Evolutionary conservation across 768 basidiomycete species (phyloP), one percentile per base, ranked within the genome.

Genomic region (Neoboletus brunneissimus): DNA sequence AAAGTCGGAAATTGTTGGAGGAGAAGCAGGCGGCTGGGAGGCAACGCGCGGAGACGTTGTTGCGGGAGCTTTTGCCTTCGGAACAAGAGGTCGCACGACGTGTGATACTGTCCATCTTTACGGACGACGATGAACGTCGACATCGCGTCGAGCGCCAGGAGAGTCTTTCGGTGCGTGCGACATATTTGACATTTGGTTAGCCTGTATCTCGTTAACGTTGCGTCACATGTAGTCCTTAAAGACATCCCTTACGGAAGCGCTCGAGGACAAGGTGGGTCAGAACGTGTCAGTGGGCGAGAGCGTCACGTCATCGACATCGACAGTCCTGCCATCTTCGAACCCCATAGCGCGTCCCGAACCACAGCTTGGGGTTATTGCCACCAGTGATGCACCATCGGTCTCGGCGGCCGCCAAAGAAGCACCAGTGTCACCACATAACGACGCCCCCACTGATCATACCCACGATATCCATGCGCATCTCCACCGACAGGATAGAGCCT

Each of bases 31-130:
- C 66, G 12, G 79, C 78, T 1, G 74, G 82, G 35, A 76, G 74
- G 48, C 70, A 71, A 22, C 77, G 85, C 31, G 84, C 83, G 0
- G 77, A 86, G 18, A 76, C 74, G 31, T 56, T 89, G 43, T 62
- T 89, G 60, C 76, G 76, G 43, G 86, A 86, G 60, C 68, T 91
- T 16, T 75, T 73, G 47, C 76, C 71, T 7, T 80, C 84, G 1
- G 89, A 91, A 53, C 79, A 79, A 60, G 88, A 89, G 1, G 73
- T 89, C 20, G 88, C 88, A 4, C 78, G 76, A 54, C 81, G 84
- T 48, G 80, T 92, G 31, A 73, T 91, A 22, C 82, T 86, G 58
- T 81, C 84, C 0, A 72, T 91, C 37, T 91, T 89, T 55, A 70
- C 75, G 0, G 75, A 79, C 38, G 76, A 77, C 35, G 73, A 79